Base-by-base conservation (phyloP, 1,139 yeast genomes). In the Saccharomycopsis hybrid region DNA sequence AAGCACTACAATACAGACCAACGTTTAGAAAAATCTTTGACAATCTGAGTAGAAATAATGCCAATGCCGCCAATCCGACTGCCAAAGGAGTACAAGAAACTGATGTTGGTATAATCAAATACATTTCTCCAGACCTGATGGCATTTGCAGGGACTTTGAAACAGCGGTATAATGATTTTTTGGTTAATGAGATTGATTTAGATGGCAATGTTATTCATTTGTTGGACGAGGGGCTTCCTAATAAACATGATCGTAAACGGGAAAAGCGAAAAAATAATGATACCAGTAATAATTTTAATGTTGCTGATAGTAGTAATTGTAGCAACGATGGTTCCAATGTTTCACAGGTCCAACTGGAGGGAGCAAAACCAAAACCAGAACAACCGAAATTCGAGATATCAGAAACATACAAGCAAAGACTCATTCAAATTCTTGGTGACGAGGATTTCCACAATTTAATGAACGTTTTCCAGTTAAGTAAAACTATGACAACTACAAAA, bases 81-180 rank as follows among this genome's bases (percentile, higher is more conserved):
- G 32, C 35, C 5, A 44, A 43, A 35, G 49, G 49, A 5, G 52
- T 51, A 7, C n/a, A 32, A 9, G 97, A 87, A 64, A 49, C 59
- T 4, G 94, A 86, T 65, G 98, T 90, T 7, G 97, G 97, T 4
- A 90, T 92, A 56, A 80, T 87, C 1, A 77, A 78, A 51, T 89
- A 71, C 60, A 68, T 88, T 39, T 79, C 81, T 46, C 62, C 72
- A 3, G 71, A 68, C 11, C 64, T 72, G 7, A 68, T 74, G 2
- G 95, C 96, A 2, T 88, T 92, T 57, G 65, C 65, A 28, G 98
- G 97, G 1, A 74, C 77, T 11, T 73, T 92, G 58, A 92, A 92
- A 65, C 95, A 86, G 60, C 73, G 96, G 56, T 89, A 89, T 66
- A 82, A 96, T n/a, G 98, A 92, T 64, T 94, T 94, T 63, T 74